phyloP scores from a whole-genome alignment of 495 filamentous ascomycete genomes.

The Penicillium paradoxum region DNA sequence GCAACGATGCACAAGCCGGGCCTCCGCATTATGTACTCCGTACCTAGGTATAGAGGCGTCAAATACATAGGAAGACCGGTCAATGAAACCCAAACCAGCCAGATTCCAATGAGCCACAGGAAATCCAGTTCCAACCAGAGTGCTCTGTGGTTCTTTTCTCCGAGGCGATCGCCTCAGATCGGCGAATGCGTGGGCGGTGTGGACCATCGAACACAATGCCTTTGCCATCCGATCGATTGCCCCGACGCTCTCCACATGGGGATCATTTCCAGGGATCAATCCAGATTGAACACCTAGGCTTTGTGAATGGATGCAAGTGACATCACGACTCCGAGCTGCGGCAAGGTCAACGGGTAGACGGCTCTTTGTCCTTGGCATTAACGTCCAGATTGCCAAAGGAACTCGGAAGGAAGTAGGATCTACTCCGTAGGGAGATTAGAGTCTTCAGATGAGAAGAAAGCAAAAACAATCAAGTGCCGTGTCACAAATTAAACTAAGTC shows the following conservation, averaged over 20 bases:
- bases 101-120: neutral
- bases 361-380: slow-evolving; percentile 1
- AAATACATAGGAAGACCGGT: no score
- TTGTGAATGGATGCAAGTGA: neutral
- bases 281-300: neutral
- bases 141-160: neutral
- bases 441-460: neutral
- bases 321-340: neutral
- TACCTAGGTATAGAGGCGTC: no score
- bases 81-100: neutral
- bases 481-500: neutral
- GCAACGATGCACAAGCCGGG: neutral
- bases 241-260: neutral
- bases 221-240: neutral
- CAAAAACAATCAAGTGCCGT: neutral
- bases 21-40: neutral
- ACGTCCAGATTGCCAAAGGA: neutral
- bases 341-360: no score
- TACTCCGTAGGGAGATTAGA: neutral
- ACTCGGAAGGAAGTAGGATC: neutral
- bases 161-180: neutral
- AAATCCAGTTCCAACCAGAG: neutral
- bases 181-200: neutral
- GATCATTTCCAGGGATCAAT: neutral
- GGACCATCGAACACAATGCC: neutral